Evolutionary conservation across 257 asterid genomes (phyloP).

Genomic region (Solanum piurae): DNA sequence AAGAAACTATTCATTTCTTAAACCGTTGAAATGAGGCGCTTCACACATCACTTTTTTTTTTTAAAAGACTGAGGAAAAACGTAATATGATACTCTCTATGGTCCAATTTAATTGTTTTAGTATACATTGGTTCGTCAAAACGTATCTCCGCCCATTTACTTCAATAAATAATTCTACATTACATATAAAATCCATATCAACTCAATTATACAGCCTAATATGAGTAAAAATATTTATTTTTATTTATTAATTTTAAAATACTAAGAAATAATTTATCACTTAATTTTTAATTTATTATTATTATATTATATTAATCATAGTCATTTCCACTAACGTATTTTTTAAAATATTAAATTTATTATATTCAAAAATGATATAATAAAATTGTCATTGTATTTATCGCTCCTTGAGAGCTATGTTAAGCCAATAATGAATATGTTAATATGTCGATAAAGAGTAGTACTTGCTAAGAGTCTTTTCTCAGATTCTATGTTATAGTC

Average conservation of each 20-base stretch:
- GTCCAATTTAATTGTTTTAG: background rate
- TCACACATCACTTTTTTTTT: background rate
- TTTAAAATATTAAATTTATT: no score
- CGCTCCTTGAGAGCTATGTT: no score
- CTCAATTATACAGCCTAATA: background rate
- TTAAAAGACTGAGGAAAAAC: background rate
- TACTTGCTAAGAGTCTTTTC: background rate
- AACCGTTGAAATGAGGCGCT: rapidly evolving
- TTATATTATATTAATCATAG: no score
- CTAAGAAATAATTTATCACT: no score
- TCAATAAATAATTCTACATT: background rate
- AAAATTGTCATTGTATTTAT: no score
- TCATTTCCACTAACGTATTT: no score
- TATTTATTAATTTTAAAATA: no score
- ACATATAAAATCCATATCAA: background rate
- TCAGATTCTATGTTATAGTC: background rate
- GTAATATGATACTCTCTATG: background rate
- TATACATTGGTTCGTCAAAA: background rate
- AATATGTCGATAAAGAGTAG: no score
- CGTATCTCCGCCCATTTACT: background rate
- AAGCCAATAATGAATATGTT: no score
- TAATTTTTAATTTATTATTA: no score
- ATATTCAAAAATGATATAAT: no score
- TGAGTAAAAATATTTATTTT: background rate
- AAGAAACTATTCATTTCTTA: background rate